These are phyloP conservation scores for Venturiaceae sp. DNA, from an alignment of 2,329 filamentous ascomycete species.

Conservation along the genomic window DNA sequence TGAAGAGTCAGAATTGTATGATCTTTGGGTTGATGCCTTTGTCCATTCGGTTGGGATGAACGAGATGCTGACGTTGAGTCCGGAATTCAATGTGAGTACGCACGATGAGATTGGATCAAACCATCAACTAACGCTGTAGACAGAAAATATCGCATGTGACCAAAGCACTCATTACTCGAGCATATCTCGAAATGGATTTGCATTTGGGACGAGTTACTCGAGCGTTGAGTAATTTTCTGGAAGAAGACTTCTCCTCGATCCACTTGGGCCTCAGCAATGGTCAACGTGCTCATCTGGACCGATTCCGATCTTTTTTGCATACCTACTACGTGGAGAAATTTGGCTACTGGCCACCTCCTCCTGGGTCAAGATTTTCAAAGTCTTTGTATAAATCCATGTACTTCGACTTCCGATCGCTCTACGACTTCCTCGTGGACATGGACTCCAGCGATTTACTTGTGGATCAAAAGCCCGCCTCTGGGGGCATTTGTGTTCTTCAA, in stretches of 20 bases:
- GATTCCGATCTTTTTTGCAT: slow-evolving; percentile 60
- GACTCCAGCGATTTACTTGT: slow-evolving; percentile 39
- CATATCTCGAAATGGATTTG: slow-evolving; percentile 55
- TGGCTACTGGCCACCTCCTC: slow-evolving; percentile 60
- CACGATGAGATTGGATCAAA: slow-evolving; percentile 6
- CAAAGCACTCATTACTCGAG: slow-evolving; percentile 54
- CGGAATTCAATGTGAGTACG: slow-evolving; percentile 53
- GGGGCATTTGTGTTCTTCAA: slow-evolving; percentile 62
- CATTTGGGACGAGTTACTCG: slow-evolving; percentile 48
- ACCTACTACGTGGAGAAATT: slow-evolving; percentile 57
- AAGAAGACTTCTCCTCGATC: slow-evolving; percentile 58
- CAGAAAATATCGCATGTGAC: slow-evolving; percentile 36
- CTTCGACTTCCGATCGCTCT: slow-evolving; percentile 60
- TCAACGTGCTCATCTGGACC: slow-evolving; percentile 58
- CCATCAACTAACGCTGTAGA: slow-evolving; percentile 3
- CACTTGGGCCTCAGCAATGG: slow-evolving; percentile 54
- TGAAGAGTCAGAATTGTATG: slow-evolving; percentile 52
- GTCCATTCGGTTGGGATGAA: slow-evolving; percentile 72
- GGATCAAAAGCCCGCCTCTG: slow-evolving; percentile 47
- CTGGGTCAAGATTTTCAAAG: slow-evolving; percentile 44
- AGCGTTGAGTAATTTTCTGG: slow-evolving; percentile 58
- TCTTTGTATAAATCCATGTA: slow-evolving; percentile 52
- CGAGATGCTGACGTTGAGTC: slow-evolving; percentile 44
- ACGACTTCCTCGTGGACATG: slow-evolving; percentile 60
- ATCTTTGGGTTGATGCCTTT: slow-evolving; percentile 66